Percentiles rank a stretch among this genome's conserved stretches.
Conservation (phyloP, 108 stramenopile genomes). For the Tribonema minus region DNA sequence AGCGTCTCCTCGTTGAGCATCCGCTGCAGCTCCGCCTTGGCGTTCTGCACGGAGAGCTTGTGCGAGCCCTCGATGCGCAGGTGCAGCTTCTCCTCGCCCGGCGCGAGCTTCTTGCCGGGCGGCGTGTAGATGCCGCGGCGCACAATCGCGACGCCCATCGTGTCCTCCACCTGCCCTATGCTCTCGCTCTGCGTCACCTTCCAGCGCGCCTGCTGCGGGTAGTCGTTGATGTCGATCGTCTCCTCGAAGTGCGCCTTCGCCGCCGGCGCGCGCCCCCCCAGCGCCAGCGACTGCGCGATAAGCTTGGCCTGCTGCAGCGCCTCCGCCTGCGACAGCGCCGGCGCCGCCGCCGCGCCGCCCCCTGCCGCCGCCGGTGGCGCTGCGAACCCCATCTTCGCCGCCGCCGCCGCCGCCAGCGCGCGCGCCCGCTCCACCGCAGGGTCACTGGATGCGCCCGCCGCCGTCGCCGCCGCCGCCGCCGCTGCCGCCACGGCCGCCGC, state of each 20-base stretch:
- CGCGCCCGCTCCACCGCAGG: background rate
- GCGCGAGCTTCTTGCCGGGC: conserved; percentile 28
- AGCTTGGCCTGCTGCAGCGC: conserved; percentile 16
- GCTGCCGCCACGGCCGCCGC: conserved; percentile 41
- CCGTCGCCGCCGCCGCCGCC: background rate
- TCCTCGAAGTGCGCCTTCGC: conserved; percentile 46
- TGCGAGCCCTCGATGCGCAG: conserved; percentile 39
- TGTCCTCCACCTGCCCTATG: conserved; percentile 16
- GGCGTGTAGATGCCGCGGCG: conserved; percentile 36
- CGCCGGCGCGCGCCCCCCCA: background rate
- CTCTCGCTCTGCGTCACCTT: conserved; percentile 42
- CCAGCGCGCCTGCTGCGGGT: conserved; percentile 45
- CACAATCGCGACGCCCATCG: conserved; percentile 31
- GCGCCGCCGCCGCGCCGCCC: background rate
- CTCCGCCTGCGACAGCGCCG: conserved; percentile 4
- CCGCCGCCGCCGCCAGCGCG: background rate
- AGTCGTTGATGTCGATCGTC: conserved; percentile 58
- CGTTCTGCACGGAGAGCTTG: conserved; percentile 37
- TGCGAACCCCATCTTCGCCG: conserved; percentile 37
- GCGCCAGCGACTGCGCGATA: conserved; percentile 20
- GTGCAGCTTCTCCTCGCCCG: conserved; percentile 44
- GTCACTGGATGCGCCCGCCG: background rate
- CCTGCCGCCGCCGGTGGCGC: conserved; percentile 6
- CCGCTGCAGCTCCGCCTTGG: conserved; percentile 32
- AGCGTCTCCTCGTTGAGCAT: conserved; percentile 50